Evolutionary conservation across 805 yeast genomes (phyloP).

Genomic region (Metschnikowia arizonensis): DNA sequence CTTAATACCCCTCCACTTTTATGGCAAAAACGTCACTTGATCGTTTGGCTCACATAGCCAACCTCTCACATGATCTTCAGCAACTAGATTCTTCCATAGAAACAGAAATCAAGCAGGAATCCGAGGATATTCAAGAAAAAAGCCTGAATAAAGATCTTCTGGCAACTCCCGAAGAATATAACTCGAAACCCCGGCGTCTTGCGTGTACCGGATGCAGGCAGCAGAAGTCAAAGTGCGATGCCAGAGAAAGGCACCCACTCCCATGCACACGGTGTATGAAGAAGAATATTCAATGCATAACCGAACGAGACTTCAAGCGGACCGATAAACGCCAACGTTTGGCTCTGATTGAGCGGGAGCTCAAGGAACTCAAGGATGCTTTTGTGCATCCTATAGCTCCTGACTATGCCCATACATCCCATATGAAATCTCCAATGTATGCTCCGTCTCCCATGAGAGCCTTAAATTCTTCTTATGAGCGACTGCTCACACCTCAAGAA

Average conservation of each 20-base stretch:
- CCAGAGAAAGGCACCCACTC: constrained; percentile 65
- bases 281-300: constrained; percentile 63
- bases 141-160: background rate
- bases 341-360: constrained; percentile 80
- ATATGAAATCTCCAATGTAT: background rate
- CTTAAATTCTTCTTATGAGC: background rate
- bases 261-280: constrained; percentile 82
- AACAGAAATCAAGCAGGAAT: constrained; percentile 7
- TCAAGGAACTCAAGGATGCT: constrained; percentile 60
- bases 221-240: constrained; percentile 90
- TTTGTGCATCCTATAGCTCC: constrained; percentile 23
- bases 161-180: constrained; percentile 6
- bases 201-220: constrained; percentile 97
- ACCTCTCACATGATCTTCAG: constrained; percentile 40
- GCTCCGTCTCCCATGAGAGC: background rate
- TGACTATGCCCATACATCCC: background rate
- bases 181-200: constrained; percentile 46
- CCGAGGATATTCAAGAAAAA: background rate
- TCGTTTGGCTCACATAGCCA: constrained; percentile 41
- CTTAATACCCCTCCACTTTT: background rate
- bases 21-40: constrained; percentile 31
- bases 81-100: constrained; percentile 14
- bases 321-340: constrained; percentile 83
- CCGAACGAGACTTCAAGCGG: constrained; percentile 80
- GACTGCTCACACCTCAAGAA: background rate